phyloP scores from a whole-genome alignment of 805 yeast species.

The Spathaspora passalidarum region DNA sequence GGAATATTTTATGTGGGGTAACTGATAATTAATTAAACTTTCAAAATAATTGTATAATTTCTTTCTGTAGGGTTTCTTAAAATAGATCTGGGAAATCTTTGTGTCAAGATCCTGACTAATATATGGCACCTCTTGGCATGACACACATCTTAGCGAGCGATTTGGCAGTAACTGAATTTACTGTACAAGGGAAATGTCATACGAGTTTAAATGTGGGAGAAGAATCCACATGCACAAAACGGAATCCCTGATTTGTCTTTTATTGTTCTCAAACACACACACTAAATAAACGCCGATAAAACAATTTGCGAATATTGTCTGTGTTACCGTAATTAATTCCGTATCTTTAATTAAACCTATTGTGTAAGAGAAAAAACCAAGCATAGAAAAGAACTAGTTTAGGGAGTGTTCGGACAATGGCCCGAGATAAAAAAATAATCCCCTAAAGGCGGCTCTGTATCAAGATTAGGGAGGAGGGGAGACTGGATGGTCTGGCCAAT shows the following conservation, averaged over 20 bases:
- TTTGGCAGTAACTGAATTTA: too few species aligned
- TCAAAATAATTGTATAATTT: neutral
- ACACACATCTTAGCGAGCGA: too few species aligned
- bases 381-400: neutral
- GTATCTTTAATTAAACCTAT: neutral
- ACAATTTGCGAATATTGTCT: neutral
- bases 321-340: neutral
- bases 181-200: neutral
- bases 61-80: neutral
- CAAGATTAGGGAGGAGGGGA: constrained; percentile 1
- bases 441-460: neutral
- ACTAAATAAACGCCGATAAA: neutral
- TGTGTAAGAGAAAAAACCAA: neutral
- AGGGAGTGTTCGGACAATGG: neutral
- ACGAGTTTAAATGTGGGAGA: neutral
- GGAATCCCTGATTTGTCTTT: neutral
- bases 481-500: neutral
- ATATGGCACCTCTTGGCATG: too few species aligned
- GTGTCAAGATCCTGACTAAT: neutral
- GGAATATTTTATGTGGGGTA: neutral
- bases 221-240: neutral
- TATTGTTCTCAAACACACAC: neutral
- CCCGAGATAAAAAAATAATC: neutral
- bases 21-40: neutral
- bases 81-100: neutral